Base-by-base conservation (phyloP, 805 yeast genomes). In the Nakazawaea molendinolei region DNA sequence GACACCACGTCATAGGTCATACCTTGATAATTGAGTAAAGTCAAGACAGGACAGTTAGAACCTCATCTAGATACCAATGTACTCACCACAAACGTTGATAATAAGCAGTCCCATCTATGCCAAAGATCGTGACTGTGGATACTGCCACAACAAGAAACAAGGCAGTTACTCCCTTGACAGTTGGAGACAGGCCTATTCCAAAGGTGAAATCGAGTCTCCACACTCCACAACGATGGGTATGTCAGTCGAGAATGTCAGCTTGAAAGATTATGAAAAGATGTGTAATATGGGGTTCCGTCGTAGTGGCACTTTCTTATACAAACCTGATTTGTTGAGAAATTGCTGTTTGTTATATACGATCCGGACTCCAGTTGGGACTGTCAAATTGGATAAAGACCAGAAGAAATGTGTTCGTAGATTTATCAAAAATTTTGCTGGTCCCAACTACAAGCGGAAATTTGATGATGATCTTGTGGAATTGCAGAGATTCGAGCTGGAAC, bases 321-420 rank as follows among this genome's bases (percentile, higher is more conserved):
- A 69, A 48, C 76, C 84, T 1, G 95, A 89, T 52, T 55, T 75
- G 42, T 50, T 81, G 21, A 56, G 87, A 26, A 74, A 75, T 28
- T 87, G 97, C 52, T 87, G 97, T 48, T 67, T 89, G 15, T 68
- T 78, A 54, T 85, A 75, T 52, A 80, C 95, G 0, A 84, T 87
- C 13, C 55, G 96, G 36, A 77, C 94, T 0, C 63, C 63, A 16
- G 55, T 71, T 13, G 50, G 50, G 0, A 48, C 54, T 18, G 65
- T 78, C 45, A 62, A 64, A 24, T 53, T 79, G 5, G 58, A 29
- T n/a, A 86, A 85, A 51, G 89, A 84, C 33, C 79, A 78, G 38
- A 67, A 86, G 25, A 75, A 77, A 40, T 66, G 69, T 3, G 51
- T 86, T 4, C 84, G 81, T 47, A 63, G 80, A 44, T 82, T 85